Base-by-base conservation (phyloP, 352 stramenopile species). In the Globisporangium spinosum region DNA sequence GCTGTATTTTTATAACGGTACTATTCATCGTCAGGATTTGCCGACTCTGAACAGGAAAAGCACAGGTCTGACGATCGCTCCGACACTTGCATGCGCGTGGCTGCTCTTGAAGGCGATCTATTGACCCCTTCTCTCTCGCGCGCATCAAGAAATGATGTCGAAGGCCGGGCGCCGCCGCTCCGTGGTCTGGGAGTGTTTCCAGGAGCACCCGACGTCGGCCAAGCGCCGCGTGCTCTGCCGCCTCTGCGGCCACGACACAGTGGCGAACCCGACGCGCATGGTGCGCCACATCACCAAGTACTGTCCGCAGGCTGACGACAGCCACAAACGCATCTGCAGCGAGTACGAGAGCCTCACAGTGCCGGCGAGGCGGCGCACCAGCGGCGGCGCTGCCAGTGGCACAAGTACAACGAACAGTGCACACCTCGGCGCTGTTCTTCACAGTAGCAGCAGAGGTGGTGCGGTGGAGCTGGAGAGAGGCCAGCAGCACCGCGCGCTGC, bases 191-290 rank as follows among this genome's bases (percentile, higher is more conserved):
- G 65, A 70, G 68, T 83, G 77, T 63, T 83, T 83, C 53, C 63
- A 72, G 51, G 72, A 83, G 40, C 72, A 81, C 35, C 59, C 69
- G 23, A 51, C 56, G 64, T 75, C 74, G 0, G 67, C 68, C 61
- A 77, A 76, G 66, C 74, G 77, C 32, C 77, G 77, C 61, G 77
- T 81, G 72, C 63, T 84, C n/a, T 84, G 77, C 59, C 77, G 74
- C 57, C 79, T 84, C 65, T 84, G 77, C 51, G 66, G 74, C 17
- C 77, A 79, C 58, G 77, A 84, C 65, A 74, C 75, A 27, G 77
- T 84, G 34, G 77, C 77, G 34, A 81, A 81, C 47, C 77, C 77
- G 10, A 70, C 68, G 34, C 74, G 77, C 43, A 84, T 84, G 77
- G 77, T 80, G 68, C 74, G 77, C 38, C 77, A 84, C 67, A 80